Conservation (phyloP, 176 grass and related monocot genomes). For the Bothriochloa decipiens region DNA sequence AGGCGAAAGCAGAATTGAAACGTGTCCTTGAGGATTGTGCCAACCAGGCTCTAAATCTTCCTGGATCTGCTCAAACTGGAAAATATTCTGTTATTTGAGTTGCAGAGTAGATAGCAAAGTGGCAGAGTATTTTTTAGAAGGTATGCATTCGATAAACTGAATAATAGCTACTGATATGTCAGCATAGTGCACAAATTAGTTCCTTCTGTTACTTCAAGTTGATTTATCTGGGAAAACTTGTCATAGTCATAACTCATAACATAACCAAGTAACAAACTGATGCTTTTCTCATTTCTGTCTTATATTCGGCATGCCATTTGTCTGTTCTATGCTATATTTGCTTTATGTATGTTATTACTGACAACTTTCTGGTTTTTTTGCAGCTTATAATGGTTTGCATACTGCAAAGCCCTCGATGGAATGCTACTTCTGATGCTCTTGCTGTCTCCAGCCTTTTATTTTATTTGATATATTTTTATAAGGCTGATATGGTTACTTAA, state of each 20-base stretch:
- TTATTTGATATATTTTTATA: conserved; percentile 32
- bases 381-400: conserved; percentile 33
- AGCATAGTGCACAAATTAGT: background rate
- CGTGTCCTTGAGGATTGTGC: conserved; percentile 85
- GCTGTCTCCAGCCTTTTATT: background rate
- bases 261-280: background rate
- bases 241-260: background rate
- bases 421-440: background rate
- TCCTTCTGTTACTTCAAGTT: conserved; percentile 1
- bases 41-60: conserved; percentile 75
- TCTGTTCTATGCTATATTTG: conserved; percentile 25
- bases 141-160: conserved; percentile 28
- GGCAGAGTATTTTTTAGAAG: conserved; percentile 32
- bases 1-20: conserved; percentile 94
- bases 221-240: background rate
- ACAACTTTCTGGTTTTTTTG: conserved; percentile 35
- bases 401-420: conserved; percentile 21
- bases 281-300: conserved; percentile 23
- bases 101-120: conserved; percentile 25
- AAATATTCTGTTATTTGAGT: conserved; percentile 93
- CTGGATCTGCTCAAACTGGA: conserved; percentile 81
- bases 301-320: conserved; percentile 9
- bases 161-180: conserved; percentile 13
- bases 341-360: conserved; percentile 28
- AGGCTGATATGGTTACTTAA: conserved; percentile 35